A percentile compares a stretch with the other conserved stretches of the same genome.
phyloP scores from a whole-genome alignment of 1,139 yeast species.

The Debaryomyces udenii region DNA sequence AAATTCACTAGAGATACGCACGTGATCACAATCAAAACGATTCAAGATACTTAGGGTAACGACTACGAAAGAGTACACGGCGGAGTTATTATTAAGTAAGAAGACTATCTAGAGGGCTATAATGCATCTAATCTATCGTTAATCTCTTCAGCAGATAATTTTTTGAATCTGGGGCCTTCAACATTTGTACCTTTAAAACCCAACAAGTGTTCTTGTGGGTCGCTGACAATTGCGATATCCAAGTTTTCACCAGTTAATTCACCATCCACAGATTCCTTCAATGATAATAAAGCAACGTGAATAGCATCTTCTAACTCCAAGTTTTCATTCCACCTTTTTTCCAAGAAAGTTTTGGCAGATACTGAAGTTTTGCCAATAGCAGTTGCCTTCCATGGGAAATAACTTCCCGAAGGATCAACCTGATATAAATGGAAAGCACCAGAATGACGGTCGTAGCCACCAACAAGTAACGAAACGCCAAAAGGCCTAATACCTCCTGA shows the following conservation, averaged over 20 bases:
- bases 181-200: slow-evolving; percentile 86
- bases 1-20: slow-evolving; percentile 4
- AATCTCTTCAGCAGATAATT: slow-evolving; percentile 85
- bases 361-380: slow-evolving; percentile 96
- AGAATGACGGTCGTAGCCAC: slow-evolving; percentile 87
- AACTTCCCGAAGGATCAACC: slow-evolving; percentile 97
- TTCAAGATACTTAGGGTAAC: too few species aligned
- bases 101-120: slow-evolving; percentile 32
- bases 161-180: slow-evolving; percentile 86
- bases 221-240: slow-evolving; percentile 87
- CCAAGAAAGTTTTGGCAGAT: slow-evolving; percentile 94
- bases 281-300: slow-evolving; percentile 90
- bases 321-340: slow-evolving; percentile 97
- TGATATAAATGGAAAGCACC: slow-evolving; percentile 83
- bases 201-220: slow-evolving; percentile 76
- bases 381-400: slow-evolving; percentile 99
- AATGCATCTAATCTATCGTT: slow-evolving; percentile 93
- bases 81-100: slow-evolving; percentile 3
- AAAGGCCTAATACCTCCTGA: slow-evolving; percentile 98
- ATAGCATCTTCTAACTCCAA: slow-evolving; percentile 97
- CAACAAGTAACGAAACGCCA: slow-evolving; percentile 92
- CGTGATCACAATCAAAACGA: neutral
- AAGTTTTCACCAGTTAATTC: slow-evolving; percentile 97
- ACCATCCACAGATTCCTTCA: slow-evolving; percentile 97
- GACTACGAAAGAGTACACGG: too few species aligned